Percentiles rank a stretch among this genome's conserved stretches.
These are phyloP conservation scores for Penicillium cinerascens DNA, from an alignment of 495 filamentous ascomycete species.

Conservation along the genomic window DNA sequence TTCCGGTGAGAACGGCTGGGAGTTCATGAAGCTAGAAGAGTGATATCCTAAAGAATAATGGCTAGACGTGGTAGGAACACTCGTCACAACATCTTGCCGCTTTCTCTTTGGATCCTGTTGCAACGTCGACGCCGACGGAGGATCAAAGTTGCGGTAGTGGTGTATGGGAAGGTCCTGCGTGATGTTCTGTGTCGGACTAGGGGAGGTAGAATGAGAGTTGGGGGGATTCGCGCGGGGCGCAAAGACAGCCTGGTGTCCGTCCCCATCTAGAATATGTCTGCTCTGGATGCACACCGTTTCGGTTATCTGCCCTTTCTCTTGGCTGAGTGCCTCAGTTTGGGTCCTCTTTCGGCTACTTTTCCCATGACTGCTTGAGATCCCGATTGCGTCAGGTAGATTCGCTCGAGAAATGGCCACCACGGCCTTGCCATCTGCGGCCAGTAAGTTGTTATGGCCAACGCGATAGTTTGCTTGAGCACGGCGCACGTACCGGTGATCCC, in stretches of 20 bases:
- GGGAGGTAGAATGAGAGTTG: neutral
- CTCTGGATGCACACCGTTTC: too few relatives aligned
- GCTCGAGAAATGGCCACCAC: conserved; percentile 31
- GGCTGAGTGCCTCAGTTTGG: conserved; percentile 4
- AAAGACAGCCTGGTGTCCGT: too few relatives aligned
- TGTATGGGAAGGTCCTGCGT: conserved; percentile 11
- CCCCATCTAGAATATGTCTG: too few relatives aligned
- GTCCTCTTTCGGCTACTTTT: neutral
- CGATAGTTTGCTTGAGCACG: too few relatives aligned
- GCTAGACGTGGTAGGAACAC: conserved; percentile 15
- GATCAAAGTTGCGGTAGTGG: conserved; percentile 3
- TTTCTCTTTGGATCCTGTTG: conserved; percentile 20
- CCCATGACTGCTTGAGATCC: conserved; percentile 8
- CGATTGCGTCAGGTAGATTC: conserved; percentile 30
- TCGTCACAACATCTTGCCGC: conserved; percentile 17
- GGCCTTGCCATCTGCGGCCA: conserved; percentile 14
- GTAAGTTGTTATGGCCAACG: too few relatives aligned
- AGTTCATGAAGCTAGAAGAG: conserved; percentile 10
- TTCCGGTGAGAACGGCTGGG: conserved; percentile 20
- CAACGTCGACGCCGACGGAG: conserved; percentile 1
- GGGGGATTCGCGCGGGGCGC: conserved; percentile 1
- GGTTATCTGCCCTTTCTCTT: too few relatives aligned
- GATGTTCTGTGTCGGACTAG: conserved; percentile 6
- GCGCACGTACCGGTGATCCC: conserved; percentile 51
- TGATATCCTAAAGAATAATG: conserved; percentile 15